Base-by-base conservation (phyloP, 2,329 filamentous ascomycete genomes). In the Botryosphaeria dothidea region DNA sequence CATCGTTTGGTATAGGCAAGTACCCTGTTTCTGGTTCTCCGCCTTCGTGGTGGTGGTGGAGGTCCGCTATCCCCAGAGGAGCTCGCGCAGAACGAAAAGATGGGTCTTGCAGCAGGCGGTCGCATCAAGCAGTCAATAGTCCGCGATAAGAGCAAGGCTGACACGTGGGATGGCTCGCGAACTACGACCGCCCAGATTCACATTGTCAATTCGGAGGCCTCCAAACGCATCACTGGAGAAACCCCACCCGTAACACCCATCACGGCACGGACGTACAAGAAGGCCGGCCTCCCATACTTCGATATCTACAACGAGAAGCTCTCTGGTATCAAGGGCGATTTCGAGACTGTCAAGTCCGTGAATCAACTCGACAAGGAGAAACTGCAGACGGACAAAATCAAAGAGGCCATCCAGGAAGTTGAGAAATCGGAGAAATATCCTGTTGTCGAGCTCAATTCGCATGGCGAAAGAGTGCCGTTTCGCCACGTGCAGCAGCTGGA, bases 41-140 rank as follows among this genome's bases (percentile, higher is more conserved):
- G 66, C 2, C 65, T 75, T 9, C 66, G 67, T 7, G 72, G 70
- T 15, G 68, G 57, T 27, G 63, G 45, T 48, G 52, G 11, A 46
- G 19, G n/a, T n/a, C n/a, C n/a, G n/a, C n/a, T n/a, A n/a, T n/a
- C n/a, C n/a, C n/a, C n/a, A n/a, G n/a, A n/a, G n/a, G n/a, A n/a
- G n/a, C n/a, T n/a, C n/a, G n/a, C n/a, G n/a, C n/a, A n/a, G n/a
- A n/a, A n/a, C n/a, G 27, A 67, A n/a, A 36, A 71, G 52, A 79
- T 82, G 75, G 74, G 71, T 23, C 58, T 82, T 27, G 77, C 77
- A 3, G 73, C 76, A 8, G 80, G 79, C 4, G 80, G 80, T 0
- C 70, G 74, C 25, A 81, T 82, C 65, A 74, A 74, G 11, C 80
- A 83, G 67, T 69, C 69, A 8, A 80, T 82, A 58, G 17, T 70